These are phyloP conservation scores for Flaveria linearis DNA, from an alignment of 129 eudicot species.

Conservation along the genomic window DNA sequence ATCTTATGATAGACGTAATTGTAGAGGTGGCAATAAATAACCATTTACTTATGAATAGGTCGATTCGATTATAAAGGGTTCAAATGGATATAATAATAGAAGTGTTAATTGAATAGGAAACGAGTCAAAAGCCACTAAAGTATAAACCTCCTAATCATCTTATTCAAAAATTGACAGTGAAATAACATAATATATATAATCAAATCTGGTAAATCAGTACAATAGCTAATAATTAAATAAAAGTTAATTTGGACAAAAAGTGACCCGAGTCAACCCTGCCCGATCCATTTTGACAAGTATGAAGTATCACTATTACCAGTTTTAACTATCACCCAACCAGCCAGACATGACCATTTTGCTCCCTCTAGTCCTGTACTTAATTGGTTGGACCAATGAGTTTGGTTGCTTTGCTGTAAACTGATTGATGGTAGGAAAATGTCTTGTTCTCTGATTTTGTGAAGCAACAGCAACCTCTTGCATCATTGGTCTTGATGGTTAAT, in stretches of 20 bases:
- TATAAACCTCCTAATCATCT: neutral
- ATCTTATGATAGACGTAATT: neutral
- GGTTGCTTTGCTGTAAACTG: neutral
- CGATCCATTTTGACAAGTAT: neutral
- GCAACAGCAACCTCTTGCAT: neutral
- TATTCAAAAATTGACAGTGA: neutral
- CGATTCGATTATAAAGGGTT: neutral
- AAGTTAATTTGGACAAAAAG: neutral
- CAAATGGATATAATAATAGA: neutral
- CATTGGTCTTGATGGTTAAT: neutral
- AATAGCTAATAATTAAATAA: neutral
- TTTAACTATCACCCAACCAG: neutral
- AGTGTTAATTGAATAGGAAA: neutral
- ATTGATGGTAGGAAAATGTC: neutral
- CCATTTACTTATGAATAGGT: neutral
- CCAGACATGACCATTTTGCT: neutral
- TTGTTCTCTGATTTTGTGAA: neutral
- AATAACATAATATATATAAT: neutral
- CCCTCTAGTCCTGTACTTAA: neutral
- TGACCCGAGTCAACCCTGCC: neutral
- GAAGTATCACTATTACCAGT: neutral
- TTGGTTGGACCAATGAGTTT: neutral
- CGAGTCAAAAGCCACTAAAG: neutral
- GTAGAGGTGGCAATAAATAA: neutral
- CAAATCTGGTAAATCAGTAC: neutral